phyloP scores from a whole-genome alignment of 2,329 filamentous ascomycete species.

The Trichophaea hybrida region DNA sequence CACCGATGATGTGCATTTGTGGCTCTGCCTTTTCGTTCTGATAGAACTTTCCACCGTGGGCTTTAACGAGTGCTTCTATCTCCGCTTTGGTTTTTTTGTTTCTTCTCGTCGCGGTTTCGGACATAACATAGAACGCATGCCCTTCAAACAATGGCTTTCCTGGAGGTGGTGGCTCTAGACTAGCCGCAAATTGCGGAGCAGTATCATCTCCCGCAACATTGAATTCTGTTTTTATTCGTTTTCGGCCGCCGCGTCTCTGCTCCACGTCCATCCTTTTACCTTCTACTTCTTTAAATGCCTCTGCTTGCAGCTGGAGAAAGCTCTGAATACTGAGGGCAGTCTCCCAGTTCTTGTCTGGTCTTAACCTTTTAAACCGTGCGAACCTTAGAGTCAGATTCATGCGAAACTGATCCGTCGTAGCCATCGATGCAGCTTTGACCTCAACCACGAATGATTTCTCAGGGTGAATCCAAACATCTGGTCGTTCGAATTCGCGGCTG shows the following conservation, averaged over 20 bases:
- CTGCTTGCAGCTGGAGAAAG: conserved; percentile 56
- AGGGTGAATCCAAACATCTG: conserved; percentile 87
- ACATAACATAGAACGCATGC: conserved; percentile 44
- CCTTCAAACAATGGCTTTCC: conserved; percentile 15
- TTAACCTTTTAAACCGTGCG: conserved; percentile 69
- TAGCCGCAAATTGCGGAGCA: conserved; percentile 33
- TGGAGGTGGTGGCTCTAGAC: conserved; percentile 12
- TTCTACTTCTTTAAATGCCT: conserved; percentile 57
- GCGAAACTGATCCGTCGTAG: conserved; percentile 61
- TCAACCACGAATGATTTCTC: conserved; percentile 75
- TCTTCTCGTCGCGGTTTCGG: conserved; percentile 46
- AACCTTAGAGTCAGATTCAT: conserved; percentile 70
- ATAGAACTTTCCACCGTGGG: conserved; percentile 64
- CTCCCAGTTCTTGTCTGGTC: conserved; percentile 74
- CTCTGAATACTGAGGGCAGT: conserved; percentile 63
- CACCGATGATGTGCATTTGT: conserved; percentile 58
- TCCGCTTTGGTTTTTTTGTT: conserved; percentile 62
- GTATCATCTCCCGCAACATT: conserved; percentile 48
- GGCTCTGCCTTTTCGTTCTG: conserved; percentile 53
- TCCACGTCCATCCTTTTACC: conserved; percentile 61
- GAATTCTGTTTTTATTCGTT: conserved; percentile 54
- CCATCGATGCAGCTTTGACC: conserved; percentile 73
- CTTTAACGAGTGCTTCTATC: conserved; percentile 67
- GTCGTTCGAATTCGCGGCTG: conserved; percentile 58
- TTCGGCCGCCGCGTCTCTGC: conserved; percentile 45